phyloP scores from a whole-genome alignment of 345 rosid genomes.

The Eucalyptus cloeziana region DNA sequence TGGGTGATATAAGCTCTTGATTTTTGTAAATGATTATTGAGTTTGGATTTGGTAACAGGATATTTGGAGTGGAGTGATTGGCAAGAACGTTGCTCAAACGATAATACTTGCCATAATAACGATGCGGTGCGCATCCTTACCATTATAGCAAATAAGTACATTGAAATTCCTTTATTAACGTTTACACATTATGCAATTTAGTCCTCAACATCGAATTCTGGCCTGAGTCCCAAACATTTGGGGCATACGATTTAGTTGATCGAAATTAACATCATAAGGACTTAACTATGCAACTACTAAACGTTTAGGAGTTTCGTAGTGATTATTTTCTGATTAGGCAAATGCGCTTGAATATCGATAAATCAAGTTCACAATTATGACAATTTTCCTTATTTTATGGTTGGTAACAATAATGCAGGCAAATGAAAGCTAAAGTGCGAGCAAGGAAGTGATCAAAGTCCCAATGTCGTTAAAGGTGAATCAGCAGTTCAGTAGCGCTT shows the following conservation, averaged over 20 bases:
- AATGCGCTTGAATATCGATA: not conserved
- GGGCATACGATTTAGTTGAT: not conserved
- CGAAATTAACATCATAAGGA: not conserved
- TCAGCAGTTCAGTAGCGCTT: not conserved
- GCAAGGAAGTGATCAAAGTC: not conserved
- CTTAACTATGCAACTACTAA: not conserved
- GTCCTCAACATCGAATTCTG: accelerated
- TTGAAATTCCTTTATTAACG: not conserved
- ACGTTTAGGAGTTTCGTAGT: not conserved
- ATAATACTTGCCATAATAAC: constrained; percentile 32
- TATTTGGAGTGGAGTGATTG: constrained; percentile 48
- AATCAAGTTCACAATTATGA: not conserved
- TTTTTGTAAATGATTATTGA: not conserved
- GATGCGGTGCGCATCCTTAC: accelerated
- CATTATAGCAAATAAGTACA: not conserved
- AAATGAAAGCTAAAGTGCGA: not conserved
- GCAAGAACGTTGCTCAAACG: constrained; percentile 17
- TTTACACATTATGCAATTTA: not conserved
- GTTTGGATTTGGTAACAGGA: constrained; percentile 11
- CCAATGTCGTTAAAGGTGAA: not conserved
- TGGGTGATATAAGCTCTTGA: not conserved
- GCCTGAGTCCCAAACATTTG: not conserved
- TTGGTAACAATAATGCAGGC: not conserved
- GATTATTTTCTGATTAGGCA: not conserved
- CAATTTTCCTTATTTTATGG: not conserved